Evolutionary conservation across 495 filamentous ascomycete species (phyloP), one percentile per base, ranked within the genome.

Genomic region (Hyaloscypha finlandica): DNA sequence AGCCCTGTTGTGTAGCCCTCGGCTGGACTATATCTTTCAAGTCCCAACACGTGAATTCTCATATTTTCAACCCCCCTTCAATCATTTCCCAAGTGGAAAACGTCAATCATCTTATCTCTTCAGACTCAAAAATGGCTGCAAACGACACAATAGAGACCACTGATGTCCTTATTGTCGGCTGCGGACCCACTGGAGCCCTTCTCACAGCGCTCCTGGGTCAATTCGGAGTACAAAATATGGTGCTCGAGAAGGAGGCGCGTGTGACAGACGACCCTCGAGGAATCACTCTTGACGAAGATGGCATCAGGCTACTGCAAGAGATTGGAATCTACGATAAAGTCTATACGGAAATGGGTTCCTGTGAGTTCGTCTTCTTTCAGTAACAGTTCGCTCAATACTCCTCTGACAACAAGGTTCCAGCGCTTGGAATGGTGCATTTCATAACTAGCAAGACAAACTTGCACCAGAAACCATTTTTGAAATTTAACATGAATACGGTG

Each of bases 201-300:
- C 61, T 81, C 1, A 77, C 77, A 6, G 79, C 67, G 0, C 76
- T 77, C 62, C 68, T 80, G 8, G 71, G 75, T 9, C 70, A 68
- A 35, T 61, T 77, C 59, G 32, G 56, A 0, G 63, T 79, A 35
- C 52, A 33, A 16, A 30, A 64, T 22, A 62, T 62, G 2, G 68
- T 84, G 0, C 64, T 86, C 0, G 81, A 86, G 60, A 80, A 77
- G 35, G 79, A 81, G n/a, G 33, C 66, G 16, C 76, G 72, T 2
- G 83, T 85, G 32, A 81, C 77, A 0, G 77, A 78, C 1, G 83
- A 86, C 66, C 83, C 83, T 0, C 74, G 82, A n/a, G 83, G 82
- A 2, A 82, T 86, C 54, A 80, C 78, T n/a, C 71, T 86, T 16
- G 81, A 83, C 39, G 77, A 82, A 37, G 82, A 86, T 70, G 81